These are phyloP conservation scores for Dentipellis sp. DNA, from an alignment of 768 basidiomycete genomes.

Conservation along the genomic window DNA sequence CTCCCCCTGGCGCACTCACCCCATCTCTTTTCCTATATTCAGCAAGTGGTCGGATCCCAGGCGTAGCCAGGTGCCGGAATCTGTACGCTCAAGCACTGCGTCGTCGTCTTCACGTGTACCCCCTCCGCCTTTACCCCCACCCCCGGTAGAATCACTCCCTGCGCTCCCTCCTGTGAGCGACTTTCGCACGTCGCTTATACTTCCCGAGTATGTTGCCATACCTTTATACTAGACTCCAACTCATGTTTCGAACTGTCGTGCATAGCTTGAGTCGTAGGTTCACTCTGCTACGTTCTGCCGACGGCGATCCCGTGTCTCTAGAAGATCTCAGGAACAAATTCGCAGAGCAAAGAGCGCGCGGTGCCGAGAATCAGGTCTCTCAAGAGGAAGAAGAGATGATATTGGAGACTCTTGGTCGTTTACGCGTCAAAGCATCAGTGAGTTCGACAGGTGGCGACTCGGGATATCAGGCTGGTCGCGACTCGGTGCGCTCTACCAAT, in stretches of 20 bases:
- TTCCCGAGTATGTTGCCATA: constrained; percentile 61
- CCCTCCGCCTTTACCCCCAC: constrained; percentile 2
- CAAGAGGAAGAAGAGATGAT: constrained; percentile 85
- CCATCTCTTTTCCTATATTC: constrained; percentile 10
- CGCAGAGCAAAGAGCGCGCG: constrained; percentile 68
- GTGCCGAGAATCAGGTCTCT: constrained; percentile 57
- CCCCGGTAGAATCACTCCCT: constrained; percentile 31
- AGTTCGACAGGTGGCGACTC: constrained; percentile 17
- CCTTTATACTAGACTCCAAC: constrained; percentile 11
- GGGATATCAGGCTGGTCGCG: background rate
- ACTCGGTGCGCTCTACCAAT: constrained; percentile 17
- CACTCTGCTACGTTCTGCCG: constrained; percentile 61
- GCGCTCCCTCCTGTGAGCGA: constrained; percentile 61
- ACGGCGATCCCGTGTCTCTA: constrained; percentile 57
- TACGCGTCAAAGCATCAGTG: constrained; percentile 29
- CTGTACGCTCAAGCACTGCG: constrained; percentile 14
- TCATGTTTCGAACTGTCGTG: background rate
- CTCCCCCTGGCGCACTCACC: constrained; percentile 4
- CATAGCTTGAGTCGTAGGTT: constrained; percentile 74
- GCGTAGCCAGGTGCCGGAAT: constrained; percentile 33
- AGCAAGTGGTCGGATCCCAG: constrained; percentile 78
- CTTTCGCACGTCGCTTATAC: constrained; percentile 80
- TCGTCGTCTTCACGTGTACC: constrained; percentile 8
- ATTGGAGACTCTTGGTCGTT: constrained; percentile 55
- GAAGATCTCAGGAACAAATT: constrained; percentile 58